Evolutionary conservation across 2,329 filamentous ascomycete species (phyloP), one percentile per base, ranked within the genome.

Genomic region (Ascochyta viciae-villosae): DNA sequence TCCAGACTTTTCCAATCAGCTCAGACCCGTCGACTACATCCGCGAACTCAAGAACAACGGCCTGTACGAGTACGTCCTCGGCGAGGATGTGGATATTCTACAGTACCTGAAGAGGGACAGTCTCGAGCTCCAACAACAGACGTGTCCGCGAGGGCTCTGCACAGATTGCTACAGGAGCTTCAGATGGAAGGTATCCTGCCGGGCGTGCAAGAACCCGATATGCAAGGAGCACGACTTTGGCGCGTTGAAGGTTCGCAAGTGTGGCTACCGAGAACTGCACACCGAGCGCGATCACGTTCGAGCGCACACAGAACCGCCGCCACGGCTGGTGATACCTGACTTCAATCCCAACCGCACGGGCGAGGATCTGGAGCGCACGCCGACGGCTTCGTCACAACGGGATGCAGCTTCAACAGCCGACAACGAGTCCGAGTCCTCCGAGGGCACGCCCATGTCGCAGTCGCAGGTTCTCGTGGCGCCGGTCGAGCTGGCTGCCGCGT

Each of bases 181-280:
- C 42, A 78, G 82, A 43, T 86, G 84, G 84, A 85, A 84, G 63
- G 79, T 86, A n/a, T 78, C 82, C 35, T 86, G 84, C 68, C 82
- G 83, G 63, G 79, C 76, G 39, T 86, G 84, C 73, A 83, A 83
- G 37, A 83, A 78, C 50, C 79, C 83, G 2, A 73, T 86, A 24
- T 86, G 84, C 70, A 84, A 85, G 62, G 83, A 85, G 62, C 84
- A 86, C 66, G 84, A 86, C 61, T 80, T 86, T 40, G 80, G 83
- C 24, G 83, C 80, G 13, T 75, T 85, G 19, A 82, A 83, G 49
- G 75, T 85, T 26, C 77, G 83, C 34, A 84, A 85, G 44, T 86
- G 84, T 64, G 84, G 84, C 16, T 85, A 81, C 62, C 76, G 81
- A 60, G 83, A 85, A 47, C 77, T 86, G 54, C 74, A 78, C 26